Conservation (phyloP, 495 filamentous ascomycete species). For the Glutinoglossum americanum region DNA sequence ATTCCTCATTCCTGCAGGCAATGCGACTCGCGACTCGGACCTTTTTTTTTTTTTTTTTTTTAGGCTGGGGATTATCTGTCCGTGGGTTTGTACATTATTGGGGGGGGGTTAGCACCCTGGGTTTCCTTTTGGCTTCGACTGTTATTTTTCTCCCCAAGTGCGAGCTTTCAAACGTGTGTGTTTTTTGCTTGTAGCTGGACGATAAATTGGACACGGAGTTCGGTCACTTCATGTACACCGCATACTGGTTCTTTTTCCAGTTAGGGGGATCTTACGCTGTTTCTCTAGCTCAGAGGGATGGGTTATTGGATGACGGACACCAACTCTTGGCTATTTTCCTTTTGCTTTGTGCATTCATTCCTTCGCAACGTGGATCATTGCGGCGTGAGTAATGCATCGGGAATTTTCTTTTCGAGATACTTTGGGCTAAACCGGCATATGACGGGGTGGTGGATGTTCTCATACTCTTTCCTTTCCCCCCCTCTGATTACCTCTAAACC, state of each 20-base stretch:
- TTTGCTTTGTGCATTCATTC: not conserved
- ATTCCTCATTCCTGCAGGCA: too few relatives aligned
- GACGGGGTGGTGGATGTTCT: not conserved
- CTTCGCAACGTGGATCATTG: not conserved
- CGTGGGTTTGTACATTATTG: not conserved
- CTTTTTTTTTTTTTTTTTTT: conserved; percentile 9
- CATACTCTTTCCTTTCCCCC: not conserved
- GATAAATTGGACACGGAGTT: conserved; percentile 3
- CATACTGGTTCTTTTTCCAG: not conserved
- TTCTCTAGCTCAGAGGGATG: not conserved
- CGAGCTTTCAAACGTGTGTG: not conserved
- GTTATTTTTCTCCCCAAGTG: not conserved
- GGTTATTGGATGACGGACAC: not conserved
- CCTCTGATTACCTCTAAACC: not conserved
- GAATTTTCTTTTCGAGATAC: not conserved
- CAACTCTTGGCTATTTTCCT: not conserved
- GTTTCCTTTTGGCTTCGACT: not conserved
- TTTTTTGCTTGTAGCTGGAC: not conserved
- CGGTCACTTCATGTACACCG: conserved; percentile 1
- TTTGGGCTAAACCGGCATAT: not conserved
- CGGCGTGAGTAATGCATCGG: not conserved
- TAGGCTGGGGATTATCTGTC: not conserved
- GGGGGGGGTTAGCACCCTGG: too few relatives aligned
- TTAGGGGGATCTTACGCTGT: not conserved
- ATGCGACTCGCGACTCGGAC: too few relatives aligned